These are phyloP conservation scores for Lipomyces japonicus DNA, from an alignment of 805 yeast genomes.

Conservation along the genomic window DNA sequence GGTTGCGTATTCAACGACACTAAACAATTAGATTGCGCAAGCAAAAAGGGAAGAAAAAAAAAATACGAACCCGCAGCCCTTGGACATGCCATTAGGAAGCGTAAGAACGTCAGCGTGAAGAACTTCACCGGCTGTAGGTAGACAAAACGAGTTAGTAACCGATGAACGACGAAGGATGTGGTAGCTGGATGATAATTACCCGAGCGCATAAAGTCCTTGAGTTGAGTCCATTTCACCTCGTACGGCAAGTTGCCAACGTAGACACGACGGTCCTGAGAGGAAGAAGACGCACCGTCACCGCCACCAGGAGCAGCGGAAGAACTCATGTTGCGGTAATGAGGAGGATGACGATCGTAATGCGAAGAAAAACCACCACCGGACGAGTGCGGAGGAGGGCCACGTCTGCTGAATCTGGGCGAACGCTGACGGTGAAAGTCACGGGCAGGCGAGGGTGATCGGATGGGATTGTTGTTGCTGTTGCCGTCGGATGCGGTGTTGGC, in stretches of 20 bases:
- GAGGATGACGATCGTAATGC: neutral
- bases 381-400: neutral
- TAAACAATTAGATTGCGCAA: slow-evolving; percentile 28
- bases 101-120: slow-evolving; percentile 79
- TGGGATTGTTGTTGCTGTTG: too few relatives aligned
- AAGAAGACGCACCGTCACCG: slow-evolving; percentile 7
- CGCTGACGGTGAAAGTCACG: too few relatives aligned
- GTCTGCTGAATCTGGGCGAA: neutral
- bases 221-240: slow-evolving; percentile 40
- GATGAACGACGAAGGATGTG: neutral
- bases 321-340: neutral
- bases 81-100: slow-evolving; percentile 68
- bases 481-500: too few relatives aligned
- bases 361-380: neutral
- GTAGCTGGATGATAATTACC: slow-evolving; percentile 15
- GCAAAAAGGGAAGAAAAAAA: neutral
- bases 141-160: neutral
- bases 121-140: slow-evolving; percentile 58
- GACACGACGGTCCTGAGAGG: slow-evolving; percentile 41
- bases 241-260: slow-evolving; percentile 44
- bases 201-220: slow-evolving; percentile 40
- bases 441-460: too few relatives aligned
- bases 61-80: slow-evolving; percentile 46
- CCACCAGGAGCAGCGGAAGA: slow-evolving; percentile 5
- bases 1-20: slow-evolving; percentile 73